Evolutionary conservation across 352 stramenopile genomes (phyloP), one percentile per base, ranked within the genome.

Genomic region (Phytopythium litorale): DNA sequence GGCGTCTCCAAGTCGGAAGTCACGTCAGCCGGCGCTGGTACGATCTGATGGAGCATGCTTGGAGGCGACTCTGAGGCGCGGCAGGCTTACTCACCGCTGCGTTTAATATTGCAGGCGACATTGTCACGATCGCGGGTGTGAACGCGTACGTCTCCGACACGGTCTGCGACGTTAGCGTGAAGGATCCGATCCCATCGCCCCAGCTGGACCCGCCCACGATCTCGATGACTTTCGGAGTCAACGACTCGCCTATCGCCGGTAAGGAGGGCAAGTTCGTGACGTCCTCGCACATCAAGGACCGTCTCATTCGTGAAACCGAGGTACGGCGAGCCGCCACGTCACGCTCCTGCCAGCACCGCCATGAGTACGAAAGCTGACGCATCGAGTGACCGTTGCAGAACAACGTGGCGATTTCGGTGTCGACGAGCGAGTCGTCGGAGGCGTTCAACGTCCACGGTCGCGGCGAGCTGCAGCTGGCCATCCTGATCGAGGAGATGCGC

Each of bases 401-500:
- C 80, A 99, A 99, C 76, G 96, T 99, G 23, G 98, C 97, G 1
- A 85, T 99, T n/a, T 93, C 84, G 48, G 84, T 99, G 40, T 91
- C 84, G 16, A 62, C 75, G 18, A 97, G 90, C 59, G 78, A 87
- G 46, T 96, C 87, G 19, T 89, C 83, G 28, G 93, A 98, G 65
- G 89, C 84, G 7, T 98, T 98, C 38, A 96, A 98, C 57, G 97
- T 99, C 1, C 92, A 98, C 71, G 97, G 94, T 15, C 83, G 97
- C 69, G 97, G 97, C 58, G 97, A 99, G 64, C 79, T 99, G 56
- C 97, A 99, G 77, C 85, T 99, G 18, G 97, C 96, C 56, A 99
- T 99, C 69, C 76, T 99, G 49, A 98, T 99, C 42, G 97, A 99
- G 71, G 96, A 98, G 72, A 99, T 99, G 97, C 82, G 97, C 60